phyloP scores from a whole-genome alignment of 148 eudicot genomes.

The Rheum nobile region DNA sequence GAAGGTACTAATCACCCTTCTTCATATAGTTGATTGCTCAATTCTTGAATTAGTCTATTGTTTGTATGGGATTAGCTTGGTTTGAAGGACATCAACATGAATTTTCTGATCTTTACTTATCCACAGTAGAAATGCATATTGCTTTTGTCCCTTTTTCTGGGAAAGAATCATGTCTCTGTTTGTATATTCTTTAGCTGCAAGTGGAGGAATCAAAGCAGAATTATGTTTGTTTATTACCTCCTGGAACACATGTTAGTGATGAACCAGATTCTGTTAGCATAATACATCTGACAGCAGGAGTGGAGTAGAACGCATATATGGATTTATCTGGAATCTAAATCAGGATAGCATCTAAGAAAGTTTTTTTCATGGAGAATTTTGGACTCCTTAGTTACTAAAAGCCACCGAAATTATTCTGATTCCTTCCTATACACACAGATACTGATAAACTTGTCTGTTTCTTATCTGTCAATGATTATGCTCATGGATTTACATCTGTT shows the following conservation, averaged over 20 bases:
- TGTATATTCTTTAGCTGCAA: neutral
- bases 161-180: neutral
- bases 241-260: neutral
- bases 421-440: neutral
- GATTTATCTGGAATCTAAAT: neutral
- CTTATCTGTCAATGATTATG: neutral
- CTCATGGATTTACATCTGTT: neutral
- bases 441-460: neutral
- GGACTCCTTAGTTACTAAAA: neutral
- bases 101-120: neutral
- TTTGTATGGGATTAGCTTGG: too few relatives aligned
- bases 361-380: neutral
- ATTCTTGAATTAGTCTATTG: neutral
- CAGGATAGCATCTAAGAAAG: constrained; percentile 5
- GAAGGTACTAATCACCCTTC: neutral
- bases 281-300: neutral
- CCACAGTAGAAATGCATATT: neutral
- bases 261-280: constrained; percentile 5
- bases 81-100: neutral
- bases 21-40: neutral
- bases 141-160: neutral
- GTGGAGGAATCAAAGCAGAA: neutral
- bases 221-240: neutral
- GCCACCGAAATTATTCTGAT: neutral
- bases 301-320: neutral